These are phyloP conservation scores for Diaporthe sp. DNA, from an alignment of 2,329 filamentous ascomycete genomes.

Conservation along the genomic window DNA sequence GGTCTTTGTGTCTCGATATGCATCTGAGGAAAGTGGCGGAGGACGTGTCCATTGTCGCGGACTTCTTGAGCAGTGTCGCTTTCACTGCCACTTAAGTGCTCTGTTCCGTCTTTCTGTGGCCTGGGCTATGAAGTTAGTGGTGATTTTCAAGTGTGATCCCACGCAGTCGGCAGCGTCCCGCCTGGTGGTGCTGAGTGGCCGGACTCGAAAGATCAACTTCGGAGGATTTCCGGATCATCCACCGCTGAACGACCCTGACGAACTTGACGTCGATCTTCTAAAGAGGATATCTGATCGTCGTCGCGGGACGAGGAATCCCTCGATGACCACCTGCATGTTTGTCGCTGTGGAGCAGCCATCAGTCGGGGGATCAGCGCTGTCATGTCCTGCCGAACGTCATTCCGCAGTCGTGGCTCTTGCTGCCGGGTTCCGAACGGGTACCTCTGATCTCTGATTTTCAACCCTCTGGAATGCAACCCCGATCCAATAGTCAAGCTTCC, in stretches of 20 bases:
- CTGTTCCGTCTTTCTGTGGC: neutral
- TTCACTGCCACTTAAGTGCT: neutral
- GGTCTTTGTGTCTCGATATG: slow-evolving; percentile 1
- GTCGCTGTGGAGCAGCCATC: neutral
- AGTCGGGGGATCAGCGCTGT: slow-evolving; percentile 23
- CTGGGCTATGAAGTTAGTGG: neutral
- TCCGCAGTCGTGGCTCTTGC: neutral
- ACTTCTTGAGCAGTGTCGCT: neutral
- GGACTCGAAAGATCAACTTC: neutral
- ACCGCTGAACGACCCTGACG: slow-evolving; percentile 4
- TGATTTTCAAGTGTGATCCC: neutral
- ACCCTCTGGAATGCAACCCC: neutral
- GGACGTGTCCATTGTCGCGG: neutral
- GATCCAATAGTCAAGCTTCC: neutral
- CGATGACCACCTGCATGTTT: too few relatives aligned
- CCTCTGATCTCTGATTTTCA: neutral
- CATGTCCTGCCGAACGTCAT: slow-evolving; percentile 25
- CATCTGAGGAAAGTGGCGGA: neutral
- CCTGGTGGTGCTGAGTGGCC: neutral
- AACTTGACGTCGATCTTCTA: neutral
- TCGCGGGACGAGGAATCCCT: neutral
- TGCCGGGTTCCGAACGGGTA: slow-evolving; percentile 21
- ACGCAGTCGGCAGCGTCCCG: neutral
- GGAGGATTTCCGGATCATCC: slow-evolving; percentile 3
- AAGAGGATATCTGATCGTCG: neutral